phyloP scores from a whole-genome alignment of 2,329 filamentous ascomycete genomes.

The Lasiodiplodia gonubiensis region DNA sequence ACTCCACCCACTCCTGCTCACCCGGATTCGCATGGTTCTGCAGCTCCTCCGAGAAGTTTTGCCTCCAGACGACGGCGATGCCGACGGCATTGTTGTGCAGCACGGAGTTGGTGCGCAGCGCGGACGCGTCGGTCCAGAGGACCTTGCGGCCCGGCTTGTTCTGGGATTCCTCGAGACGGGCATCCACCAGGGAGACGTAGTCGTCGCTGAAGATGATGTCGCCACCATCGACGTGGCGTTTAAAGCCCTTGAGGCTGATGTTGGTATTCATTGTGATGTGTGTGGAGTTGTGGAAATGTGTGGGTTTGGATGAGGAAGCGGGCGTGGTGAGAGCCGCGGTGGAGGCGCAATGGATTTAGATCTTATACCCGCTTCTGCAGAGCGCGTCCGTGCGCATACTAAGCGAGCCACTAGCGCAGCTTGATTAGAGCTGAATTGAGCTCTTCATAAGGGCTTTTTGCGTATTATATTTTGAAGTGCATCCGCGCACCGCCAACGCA shows the following conservation, averaged over 20 bases:
- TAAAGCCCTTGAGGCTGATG: background rate
- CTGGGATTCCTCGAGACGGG: background rate
- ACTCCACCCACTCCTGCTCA: constrained; percentile 1
- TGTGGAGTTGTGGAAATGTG: background rate
- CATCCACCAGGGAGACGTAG: background rate
- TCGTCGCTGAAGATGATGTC: background rate
- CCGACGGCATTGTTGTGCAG: background rate
- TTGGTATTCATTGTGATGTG: background rate
- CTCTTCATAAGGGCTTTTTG: background rate
- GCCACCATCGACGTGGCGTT: no score
- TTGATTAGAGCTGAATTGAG: background rate
- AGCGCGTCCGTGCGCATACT: background rate
- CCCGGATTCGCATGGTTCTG: background rate
- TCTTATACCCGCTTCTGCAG: background rate
- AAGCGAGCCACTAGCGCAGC: background rate
- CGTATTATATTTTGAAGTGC: background rate
- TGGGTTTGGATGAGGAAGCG: background rate
- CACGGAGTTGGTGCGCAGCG: no score
- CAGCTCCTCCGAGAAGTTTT: background rate
- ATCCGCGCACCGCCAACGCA: background rate
- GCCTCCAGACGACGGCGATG: background rate
- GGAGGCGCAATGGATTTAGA: background rate
- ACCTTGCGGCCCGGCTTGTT: constrained; percentile 5
- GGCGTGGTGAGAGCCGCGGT: background rate
- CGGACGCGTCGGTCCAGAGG: background rate